phyloP scores from a whole-genome alignment of 2,329 filamentous ascomycete genomes.

The Juglanconis oblonga region DNA sequence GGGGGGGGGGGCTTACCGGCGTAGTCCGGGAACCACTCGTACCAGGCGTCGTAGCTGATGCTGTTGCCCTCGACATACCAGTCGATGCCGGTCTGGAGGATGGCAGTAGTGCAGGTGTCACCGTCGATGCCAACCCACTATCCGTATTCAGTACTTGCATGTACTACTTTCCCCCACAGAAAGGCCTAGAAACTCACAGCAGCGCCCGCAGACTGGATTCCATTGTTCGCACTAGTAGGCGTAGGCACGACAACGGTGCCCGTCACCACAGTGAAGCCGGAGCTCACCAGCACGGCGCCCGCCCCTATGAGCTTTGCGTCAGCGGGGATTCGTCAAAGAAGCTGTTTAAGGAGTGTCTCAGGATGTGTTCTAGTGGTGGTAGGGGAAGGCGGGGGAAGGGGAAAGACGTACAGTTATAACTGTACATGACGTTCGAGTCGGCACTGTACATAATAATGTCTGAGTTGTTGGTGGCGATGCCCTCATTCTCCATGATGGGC shows the following conservation, averaged over 20 bases:
- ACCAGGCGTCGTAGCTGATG: constrained; percentile 48
- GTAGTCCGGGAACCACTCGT: constrained; percentile 57
- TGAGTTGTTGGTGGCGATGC: neutral
- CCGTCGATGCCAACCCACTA: constrained; percentile 58
- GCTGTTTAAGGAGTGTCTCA: no score
- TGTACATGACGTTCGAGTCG: neutral
- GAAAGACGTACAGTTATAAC: neutral
- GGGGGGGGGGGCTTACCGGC: no score
- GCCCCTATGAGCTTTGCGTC: no score
- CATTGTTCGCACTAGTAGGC: constrained; percentile 24
- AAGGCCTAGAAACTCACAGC: neutral
- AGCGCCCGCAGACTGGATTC: neutral
- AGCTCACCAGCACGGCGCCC: constrained; percentile 50
- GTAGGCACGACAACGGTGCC: constrained; percentile 47
- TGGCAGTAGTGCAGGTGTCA: constrained; percentile 38
- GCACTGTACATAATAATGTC: no score
- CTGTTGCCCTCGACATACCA: constrained; percentile 42
- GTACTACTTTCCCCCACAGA: no score
- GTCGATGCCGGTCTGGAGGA: constrained; percentile 56
- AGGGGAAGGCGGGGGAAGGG: neutral
- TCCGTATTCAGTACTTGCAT: constrained; percentile 33
- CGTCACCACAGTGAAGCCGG: constrained; percentile 46
- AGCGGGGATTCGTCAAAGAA: no score
- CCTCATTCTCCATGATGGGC: neutral
- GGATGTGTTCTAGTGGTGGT: no score